phyloP scores from a whole-genome alignment of 106 monocot genomes.

The Dioscorea zingiberensis region DNA sequence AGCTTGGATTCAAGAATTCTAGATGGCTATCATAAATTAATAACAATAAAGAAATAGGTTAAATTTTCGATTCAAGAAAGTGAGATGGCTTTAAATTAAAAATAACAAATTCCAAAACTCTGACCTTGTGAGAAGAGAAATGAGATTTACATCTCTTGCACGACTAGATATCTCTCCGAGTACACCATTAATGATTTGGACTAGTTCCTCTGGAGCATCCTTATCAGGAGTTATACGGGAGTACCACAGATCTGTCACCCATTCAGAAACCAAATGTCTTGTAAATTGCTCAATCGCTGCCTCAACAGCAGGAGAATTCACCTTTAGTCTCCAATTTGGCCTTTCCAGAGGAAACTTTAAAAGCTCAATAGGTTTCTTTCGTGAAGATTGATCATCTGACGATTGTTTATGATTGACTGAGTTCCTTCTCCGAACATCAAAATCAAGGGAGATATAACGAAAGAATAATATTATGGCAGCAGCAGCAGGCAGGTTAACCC shows the following conservation, averaged over 20 bases:
- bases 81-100: background rate
- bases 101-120: background rate
- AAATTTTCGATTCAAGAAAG: background rate
- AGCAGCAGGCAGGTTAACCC: constrained; percentile 88
- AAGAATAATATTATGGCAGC: constrained; percentile 56
- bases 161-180: constrained; percentile 84
- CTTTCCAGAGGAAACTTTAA: constrained; percentile 31
- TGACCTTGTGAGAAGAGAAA: constrained; percentile 82
- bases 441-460: constrained; percentile 75
- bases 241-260: constrained; percentile 98
- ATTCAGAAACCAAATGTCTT: constrained; percentile 86
- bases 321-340: constrained; percentile 75
- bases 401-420: constrained; percentile 4
- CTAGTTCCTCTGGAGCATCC: constrained; percentile 85
- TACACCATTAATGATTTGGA: constrained; percentile 65
- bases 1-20: no score
- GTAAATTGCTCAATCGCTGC: constrained; percentile 91
- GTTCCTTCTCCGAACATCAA: constrained; percentile 56
- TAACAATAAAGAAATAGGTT: no score
- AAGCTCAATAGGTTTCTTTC: constrained; percentile 32
- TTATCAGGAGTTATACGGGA: constrained; percentile 83
- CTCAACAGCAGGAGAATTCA: constrained; percentile 79
- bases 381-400: constrained; percentile 10
- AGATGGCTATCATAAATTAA: no score
- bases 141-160: constrained; percentile 93